A percentile compares a stretch with the other conserved stretches of the same genome.
phyloP scores from a whole-genome alignment of 208 protist species.

The Leptomonas pyrrhocoris region DNA sequence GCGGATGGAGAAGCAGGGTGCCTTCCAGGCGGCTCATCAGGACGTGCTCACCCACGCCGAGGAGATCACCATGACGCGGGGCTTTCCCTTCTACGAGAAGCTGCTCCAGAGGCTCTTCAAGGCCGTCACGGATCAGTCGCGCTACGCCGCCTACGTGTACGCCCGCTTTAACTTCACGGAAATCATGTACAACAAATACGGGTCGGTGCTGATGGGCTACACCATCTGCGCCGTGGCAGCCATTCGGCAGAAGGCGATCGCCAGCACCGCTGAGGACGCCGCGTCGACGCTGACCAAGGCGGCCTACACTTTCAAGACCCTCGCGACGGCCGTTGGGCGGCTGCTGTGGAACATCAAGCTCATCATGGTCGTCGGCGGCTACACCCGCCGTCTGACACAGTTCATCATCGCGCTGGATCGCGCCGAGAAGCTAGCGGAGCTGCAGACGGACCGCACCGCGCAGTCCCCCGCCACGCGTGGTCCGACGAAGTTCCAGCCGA shows the following conservation, averaged over 20 bases:
- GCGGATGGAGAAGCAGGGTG: constrained; percentile 48
- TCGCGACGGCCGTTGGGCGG: constrained; percentile 45
- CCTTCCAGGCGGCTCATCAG: constrained; percentile 56
- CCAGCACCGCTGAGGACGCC: constrained; percentile 11
- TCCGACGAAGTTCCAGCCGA: constrained; percentile 10
- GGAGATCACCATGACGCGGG: constrained; percentile 63
- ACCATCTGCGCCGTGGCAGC: constrained; percentile 40
- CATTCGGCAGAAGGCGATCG: constrained; percentile 16
- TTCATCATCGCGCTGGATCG: constrained; percentile 47
- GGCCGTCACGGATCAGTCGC: constrained; percentile 48
- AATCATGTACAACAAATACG: constrained; percentile 57
- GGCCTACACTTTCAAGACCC: constrained; percentile 48
- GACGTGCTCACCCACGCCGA: constrained; percentile 54
- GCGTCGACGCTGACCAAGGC: constrained; percentile 26
- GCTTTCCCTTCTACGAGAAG: constrained; percentile 39
- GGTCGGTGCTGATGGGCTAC: constrained; percentile 56
- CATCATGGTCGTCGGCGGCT: constrained; percentile 48
- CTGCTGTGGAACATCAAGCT: constrained; percentile 57
- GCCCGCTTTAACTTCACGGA: constrained; percentile 58
- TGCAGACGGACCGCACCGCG: constrained; percentile 28
- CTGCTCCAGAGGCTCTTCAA: constrained; percentile 49
- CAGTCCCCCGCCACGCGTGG: constrained; percentile 18
- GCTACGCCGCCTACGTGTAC: constrained; percentile 58
- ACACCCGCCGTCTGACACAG: constrained; percentile 60
- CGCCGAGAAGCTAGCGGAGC: constrained; percentile 32